phyloP scores from a whole-genome alignment of 495 filamentous ascomycete species.

The Penicillium maclennaniae region DNA sequence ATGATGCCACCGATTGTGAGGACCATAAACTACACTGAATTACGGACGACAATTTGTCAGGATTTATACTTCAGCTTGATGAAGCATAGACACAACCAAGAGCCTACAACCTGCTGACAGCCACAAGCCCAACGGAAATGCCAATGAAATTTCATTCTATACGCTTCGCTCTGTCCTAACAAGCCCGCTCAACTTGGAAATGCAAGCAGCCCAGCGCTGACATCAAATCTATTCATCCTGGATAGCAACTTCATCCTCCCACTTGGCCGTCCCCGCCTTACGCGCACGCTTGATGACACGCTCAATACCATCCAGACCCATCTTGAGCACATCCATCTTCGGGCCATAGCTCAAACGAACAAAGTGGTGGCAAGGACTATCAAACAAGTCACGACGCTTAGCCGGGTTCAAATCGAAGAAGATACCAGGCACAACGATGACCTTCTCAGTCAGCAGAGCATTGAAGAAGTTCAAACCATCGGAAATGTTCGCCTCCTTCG shows the following conservation, averaged over 20 bases:
- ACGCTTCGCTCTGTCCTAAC: background rate
- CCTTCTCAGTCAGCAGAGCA: slow-evolving; percentile 84
- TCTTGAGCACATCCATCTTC: slow-evolving; percentile 78
- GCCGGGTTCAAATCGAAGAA: slow-evolving; percentile 81
- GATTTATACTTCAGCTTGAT: background rate
- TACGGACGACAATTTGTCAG: background rate
- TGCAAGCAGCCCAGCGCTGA: background rate
- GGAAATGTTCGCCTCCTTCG: slow-evolving; percentile 58
- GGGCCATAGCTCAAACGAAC: slow-evolving; percentile 90
- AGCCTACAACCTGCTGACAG: background rate
- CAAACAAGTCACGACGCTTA: slow-evolving; percentile 86
- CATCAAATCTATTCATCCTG: slow-evolving; percentile 34
- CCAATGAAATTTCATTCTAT: background rate
- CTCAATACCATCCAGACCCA: slow-evolving; percentile 87
- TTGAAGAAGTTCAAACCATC: slow-evolving; percentile 97
- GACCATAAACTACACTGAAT: too few species aligned
- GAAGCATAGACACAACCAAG: background rate
- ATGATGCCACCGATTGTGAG: too few species aligned
- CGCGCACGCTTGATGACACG: slow-evolving; percentile 54
- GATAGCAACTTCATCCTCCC: slow-evolving; percentile 43
- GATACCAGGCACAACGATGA: slow-evolving; percentile 93
- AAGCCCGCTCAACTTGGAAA: background rate
- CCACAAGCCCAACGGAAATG: background rate
- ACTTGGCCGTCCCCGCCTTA: slow-evolving; percentile 25
- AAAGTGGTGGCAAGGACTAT: slow-evolving; percentile 93